phyloP scores from a whole-genome alignment of 345 rosid genomes.

The Kandelia obovata region DNA sequence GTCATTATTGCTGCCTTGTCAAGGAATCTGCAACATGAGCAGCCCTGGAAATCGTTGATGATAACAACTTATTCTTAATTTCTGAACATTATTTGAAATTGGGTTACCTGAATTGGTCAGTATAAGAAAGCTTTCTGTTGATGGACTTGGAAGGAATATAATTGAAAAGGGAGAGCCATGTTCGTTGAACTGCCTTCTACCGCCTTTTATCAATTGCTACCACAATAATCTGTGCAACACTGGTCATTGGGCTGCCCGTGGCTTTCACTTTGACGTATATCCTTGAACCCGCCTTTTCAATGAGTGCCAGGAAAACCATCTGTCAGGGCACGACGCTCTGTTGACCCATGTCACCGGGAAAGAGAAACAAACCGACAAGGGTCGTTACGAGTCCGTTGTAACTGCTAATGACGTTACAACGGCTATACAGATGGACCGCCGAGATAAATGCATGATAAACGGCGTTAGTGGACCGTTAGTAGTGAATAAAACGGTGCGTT shows the following conservation, averaged over 20 bases:
- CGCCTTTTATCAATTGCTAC: constrained; percentile 31
- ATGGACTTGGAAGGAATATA: constrained; percentile 34
- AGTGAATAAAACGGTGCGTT: no score
- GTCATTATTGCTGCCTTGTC: constrained; percentile 47
- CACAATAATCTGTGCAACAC: constrained; percentile 39
- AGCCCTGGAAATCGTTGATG: not conserved
- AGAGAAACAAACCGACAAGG: no score
- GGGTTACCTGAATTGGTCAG: constrained; percentile 45
- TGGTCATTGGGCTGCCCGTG: constrained; percentile 70
- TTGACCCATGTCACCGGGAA: no score
- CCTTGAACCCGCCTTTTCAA: constrained; percentile 47
- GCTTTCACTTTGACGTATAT: constrained; percentile 69
- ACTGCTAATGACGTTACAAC: no score
- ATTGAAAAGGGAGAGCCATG: constrained; percentile 33
- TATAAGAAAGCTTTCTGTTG: constrained; percentile 41
- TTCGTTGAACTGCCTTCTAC: constrained; percentile 25
- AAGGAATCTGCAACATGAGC: constrained; percentile 22
- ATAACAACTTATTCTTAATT: not conserved
- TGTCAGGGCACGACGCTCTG: no score
- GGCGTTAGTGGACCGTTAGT: no score
- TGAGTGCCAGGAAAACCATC: constrained; percentile 5
- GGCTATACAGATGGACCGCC: no score
- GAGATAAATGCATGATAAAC: no score
- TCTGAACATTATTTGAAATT: not conserved
- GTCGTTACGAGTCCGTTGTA: no score